phyloP scores from a whole-genome alignment of 1,139 yeast species.

The Yamadazyma aaseri region DNA sequence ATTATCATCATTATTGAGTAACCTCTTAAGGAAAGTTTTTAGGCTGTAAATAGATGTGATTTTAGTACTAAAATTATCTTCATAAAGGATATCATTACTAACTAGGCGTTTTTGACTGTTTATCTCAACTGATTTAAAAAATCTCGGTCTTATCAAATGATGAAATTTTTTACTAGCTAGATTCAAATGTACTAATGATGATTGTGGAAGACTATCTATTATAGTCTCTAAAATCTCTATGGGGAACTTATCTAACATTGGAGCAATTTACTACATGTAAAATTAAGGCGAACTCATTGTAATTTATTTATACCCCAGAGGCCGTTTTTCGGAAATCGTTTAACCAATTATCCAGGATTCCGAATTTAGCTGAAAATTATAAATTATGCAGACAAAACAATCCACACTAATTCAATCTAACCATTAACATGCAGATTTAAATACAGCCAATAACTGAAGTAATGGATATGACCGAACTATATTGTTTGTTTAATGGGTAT shows the following conservation, averaged over 20 bases:
- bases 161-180: conserved; percentile 17
- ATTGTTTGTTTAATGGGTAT: no score
- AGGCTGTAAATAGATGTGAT: conserved; percentile 22
- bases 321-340: conserved; percentile 13
- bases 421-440: no score
- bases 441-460: no score
- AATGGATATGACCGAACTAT: no score
- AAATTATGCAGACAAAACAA: no score
- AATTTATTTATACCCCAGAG: conserved; percentile 12
- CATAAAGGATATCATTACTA: conserved; percentile 1
- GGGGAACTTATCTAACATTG: conserved; percentile 21
- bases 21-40: conserved; percentile 20
- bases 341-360: conserved; percentile 10
- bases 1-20: conserved; percentile 13
- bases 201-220: conserved; percentile 16
- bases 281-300: not conserved
- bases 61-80: conserved; percentile 1
- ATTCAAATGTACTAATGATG: conserved; percentile 19
- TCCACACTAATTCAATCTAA: no score
- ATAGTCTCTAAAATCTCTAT: conserved; percentile 21
- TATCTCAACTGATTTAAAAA: conserved; percentile 22
- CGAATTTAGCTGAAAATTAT: conserved; percentile 4
- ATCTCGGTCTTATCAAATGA: conserved; percentile 17
- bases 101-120: conserved; percentile 17
- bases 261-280: conserved; percentile 1